Evolutionary conservation across 345 rosid genomes (phyloP).

Genomic region (Ceriops zippeliana): DNA sequence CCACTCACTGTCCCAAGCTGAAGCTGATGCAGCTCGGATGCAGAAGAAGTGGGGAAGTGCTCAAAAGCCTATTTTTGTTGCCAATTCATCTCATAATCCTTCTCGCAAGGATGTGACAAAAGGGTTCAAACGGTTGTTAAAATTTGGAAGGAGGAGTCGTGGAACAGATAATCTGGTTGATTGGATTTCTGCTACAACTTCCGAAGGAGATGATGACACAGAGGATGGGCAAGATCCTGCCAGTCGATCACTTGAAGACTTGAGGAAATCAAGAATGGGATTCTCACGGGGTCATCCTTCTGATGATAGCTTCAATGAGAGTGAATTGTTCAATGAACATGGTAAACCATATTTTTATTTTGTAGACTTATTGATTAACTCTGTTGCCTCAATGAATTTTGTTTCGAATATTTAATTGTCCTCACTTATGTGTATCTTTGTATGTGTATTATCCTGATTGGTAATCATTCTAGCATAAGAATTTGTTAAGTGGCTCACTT

Average conservation of each 20-base stretch:
- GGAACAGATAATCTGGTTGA: slow-evolving; percentile 74
- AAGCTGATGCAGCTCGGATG: slow-evolving; percentile 78
- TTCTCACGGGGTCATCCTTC: slow-evolving; percentile 62
- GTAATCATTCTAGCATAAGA: too few species aligned
- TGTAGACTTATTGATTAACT: background rate
- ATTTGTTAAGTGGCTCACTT: too few species aligned
- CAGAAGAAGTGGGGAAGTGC: slow-evolving; percentile 98
- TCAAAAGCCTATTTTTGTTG: slow-evolving; percentile 66
- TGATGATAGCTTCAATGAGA: slow-evolving; percentile 72
- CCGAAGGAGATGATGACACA: slow-evolving; percentile 98
- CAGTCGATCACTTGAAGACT: slow-evolving; percentile 77
- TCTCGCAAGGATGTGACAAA: slow-evolving; percentile 78
- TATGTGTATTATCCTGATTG: too few species aligned
- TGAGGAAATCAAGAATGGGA: slow-evolving; percentile 97
- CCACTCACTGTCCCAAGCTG: slow-evolving; percentile 63
- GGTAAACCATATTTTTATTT: slow-evolving; percentile 40
- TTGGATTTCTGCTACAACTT: slow-evolving; percentile 96
- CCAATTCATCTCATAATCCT: slow-evolving; percentile 64
- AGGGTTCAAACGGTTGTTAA: slow-evolving; percentile 86
- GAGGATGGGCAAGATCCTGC: slow-evolving; percentile 88
- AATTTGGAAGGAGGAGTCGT: slow-evolving; percentile 86
- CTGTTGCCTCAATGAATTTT: background rate
- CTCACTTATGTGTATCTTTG: too few species aligned
- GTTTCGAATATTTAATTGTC: too few species aligned
- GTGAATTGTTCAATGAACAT: slow-evolving; percentile 71